Evolutionary conservation across 2,329 filamentous ascomycete species (phyloP).

Genomic region (Cadophora gregata): DNA sequence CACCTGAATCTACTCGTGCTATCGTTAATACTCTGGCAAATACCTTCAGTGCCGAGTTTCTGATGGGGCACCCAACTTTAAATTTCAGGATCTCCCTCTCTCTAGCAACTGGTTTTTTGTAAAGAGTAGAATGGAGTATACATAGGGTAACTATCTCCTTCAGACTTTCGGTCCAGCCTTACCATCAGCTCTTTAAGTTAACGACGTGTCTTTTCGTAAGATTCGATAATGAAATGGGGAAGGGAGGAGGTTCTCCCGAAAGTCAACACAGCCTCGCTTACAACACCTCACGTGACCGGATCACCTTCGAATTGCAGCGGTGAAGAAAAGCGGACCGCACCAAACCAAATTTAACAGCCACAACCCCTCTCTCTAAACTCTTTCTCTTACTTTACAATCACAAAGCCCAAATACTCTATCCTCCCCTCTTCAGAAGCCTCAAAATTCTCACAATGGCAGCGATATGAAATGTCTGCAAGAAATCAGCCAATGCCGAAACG

Average conservation of each 20-base stretch:
- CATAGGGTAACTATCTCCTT: too few species aligned
- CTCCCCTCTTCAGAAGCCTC: background rate
- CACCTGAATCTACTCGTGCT: too few species aligned
- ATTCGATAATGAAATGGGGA: too few species aligned
- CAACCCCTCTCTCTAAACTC: background rate
- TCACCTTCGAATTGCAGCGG: background rate
- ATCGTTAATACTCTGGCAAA: too few species aligned
- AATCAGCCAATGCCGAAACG: background rate
- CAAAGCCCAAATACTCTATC: background rate
- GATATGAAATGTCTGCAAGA: background rate
- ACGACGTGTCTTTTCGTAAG: too few species aligned
- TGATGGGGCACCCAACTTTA: too few species aligned
- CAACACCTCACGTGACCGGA: background rate
- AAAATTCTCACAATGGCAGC: background rate
- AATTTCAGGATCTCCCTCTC: too few species aligned
- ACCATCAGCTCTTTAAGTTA: too few species aligned
- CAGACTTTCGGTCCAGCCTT: too few species aligned
- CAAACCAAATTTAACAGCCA: background rate
- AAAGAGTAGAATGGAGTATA: too few species aligned
- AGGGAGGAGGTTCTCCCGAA: background rate
- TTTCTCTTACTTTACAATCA: background rate
- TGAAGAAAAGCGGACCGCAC: background rate
- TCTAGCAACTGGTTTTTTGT: too few species aligned
- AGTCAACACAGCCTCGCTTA: background rate
- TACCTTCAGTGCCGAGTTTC: too few species aligned